A percentile compares a stretch with the other conserved stretches of the same genome.
Conservation (phyloP, 306 rosid species). For the Myrica gale region DNA sequence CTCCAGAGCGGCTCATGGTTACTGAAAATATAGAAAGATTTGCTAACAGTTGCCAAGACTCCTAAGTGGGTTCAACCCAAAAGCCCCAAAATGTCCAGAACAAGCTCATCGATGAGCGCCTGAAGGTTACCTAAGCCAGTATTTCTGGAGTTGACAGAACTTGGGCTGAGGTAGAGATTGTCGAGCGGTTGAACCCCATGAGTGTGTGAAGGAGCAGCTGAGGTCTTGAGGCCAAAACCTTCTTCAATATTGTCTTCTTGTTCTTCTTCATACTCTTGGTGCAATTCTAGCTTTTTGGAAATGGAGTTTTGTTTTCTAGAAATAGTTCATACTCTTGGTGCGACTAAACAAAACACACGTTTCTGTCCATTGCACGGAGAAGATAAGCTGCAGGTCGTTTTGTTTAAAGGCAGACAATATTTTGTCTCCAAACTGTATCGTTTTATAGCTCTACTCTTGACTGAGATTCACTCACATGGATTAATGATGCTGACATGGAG, state of each 20-base stretch:
- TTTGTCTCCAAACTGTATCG: too few species aligned
- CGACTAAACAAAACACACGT: too few species aligned
- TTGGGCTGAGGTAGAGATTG: constrained; percentile 63
- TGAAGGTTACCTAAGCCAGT: constrained; percentile 85
- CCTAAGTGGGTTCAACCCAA: constrained; percentile 56
- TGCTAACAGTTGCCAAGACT: constrained; percentile 69
- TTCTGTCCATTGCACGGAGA: too few species aligned
- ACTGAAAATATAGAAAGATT: constrained; percentile 62
- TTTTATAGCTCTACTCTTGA: too few species aligned
- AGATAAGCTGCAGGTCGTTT: too few species aligned
- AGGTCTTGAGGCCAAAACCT: constrained; percentile 74
- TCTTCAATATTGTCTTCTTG: constrained; percentile 40
- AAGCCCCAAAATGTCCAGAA: constrained; percentile 74
- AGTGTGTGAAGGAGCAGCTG: constrained; percentile 52
- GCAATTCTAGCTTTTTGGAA: constrained; percentile 22
- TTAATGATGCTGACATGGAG: too few species aligned
- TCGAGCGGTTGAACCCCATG: constrained; percentile 90
- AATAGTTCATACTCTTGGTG: too few species aligned
- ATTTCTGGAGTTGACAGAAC: constrained; percentile 65
- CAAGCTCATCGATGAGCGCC: constrained; percentile 72
- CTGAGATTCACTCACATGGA: too few species aligned
- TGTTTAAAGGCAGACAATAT: too few species aligned
- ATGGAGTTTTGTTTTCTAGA: constrained; percentile 26
- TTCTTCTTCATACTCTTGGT: constrained; percentile 18
- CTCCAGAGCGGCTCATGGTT: constrained; percentile 89